Evolutionary conservation across 2,329 filamentous ascomycete genomes (phyloP), one percentile per base, ranked within the genome.

Genomic region (Septoria linicola): DNA sequence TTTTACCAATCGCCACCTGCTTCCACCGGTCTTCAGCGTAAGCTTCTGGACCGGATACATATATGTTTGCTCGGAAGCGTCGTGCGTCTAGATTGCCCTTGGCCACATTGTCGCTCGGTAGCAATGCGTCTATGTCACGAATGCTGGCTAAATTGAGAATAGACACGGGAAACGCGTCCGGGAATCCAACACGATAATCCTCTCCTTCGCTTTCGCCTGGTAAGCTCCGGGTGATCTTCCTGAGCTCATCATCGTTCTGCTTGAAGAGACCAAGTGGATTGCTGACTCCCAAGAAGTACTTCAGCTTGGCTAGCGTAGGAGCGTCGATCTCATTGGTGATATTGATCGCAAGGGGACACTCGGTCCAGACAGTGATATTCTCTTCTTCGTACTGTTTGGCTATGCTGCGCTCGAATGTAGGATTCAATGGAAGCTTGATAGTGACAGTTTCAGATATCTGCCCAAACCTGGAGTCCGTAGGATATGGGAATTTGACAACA

Each of bases 11-110:
- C 17, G 73, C 70, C 31, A 88, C 75, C 21, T 71, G 74, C 55
- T 80, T 83, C 87, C 87, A 90, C 7, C 73, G 73, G 46, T 90
- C 86, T 67, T 91, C 87, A 14, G 81, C 79, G 61, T 86, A 89
- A 3, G 83, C 74, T 1, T 78, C 72, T 0, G 78, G 75, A 3
- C 85, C 84, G 3, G 82, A 80, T 42, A 88, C 70, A 59, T 88
- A 83, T 27, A 91, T 81, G 61, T 91, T 90, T 31, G 86, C 80
- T 19, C 87, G 79, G 69, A 88, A 90, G 10, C 84, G 78, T 13
- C 79, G 71, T 7, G 80, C 79, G 49, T 85, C 81, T 0, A 89
- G 73, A 21, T 76, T 70, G 21, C 75, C 73, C 36, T 63, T 63
- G 19, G 46, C 31, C 14, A 79, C 19, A 75, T 67, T 70, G 42